Evolutionary conservation across 495 filamentous ascomycete genomes (phyloP).

Genomic region (Platismatia glauca): DNA sequence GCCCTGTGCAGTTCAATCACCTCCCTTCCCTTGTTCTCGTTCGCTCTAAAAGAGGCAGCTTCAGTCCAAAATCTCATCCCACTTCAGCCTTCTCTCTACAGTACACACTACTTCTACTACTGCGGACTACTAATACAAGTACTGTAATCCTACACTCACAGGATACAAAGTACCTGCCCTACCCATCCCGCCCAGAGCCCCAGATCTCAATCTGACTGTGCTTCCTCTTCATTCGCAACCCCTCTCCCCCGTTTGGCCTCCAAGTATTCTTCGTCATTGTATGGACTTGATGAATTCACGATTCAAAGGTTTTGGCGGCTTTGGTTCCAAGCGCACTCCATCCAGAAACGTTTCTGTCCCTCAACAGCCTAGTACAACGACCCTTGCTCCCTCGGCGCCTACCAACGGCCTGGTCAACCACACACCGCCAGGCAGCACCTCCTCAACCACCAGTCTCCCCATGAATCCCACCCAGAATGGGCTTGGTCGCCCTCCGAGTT

Average conservation of each 20-base stretch:
- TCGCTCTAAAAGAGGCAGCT: not conserved
- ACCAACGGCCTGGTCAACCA: constrained; percentile 25
- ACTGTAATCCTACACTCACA: too few species aligned
- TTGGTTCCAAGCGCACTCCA: constrained; percentile 40
- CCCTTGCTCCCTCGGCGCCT: constrained; percentile 32
- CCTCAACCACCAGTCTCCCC: constrained; percentile 45
- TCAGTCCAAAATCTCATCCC: not conserved
- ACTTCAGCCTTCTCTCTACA: not conserved
- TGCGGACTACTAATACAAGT: too few species aligned
- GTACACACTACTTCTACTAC: too few species aligned
- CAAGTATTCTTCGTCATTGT: not conserved
- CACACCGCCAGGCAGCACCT: constrained; percentile 30
- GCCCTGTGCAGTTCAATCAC: not conserved
- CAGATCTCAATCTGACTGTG: constrained; percentile 10
- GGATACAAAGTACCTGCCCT: not conserved
- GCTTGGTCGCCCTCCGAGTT: constrained; percentile 61
- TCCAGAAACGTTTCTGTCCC: constrained; percentile 24
- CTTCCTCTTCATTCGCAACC: not conserved
- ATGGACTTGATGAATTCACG: constrained; percentile 44
- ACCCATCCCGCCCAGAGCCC: not conserved
- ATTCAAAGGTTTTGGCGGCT: constrained; percentile 38
- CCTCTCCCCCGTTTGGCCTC: not conserved
- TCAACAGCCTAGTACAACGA: constrained; percentile 31
- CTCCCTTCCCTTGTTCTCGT: not conserved
- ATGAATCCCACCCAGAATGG: constrained; percentile 38